Evolutionary conservation across 1,284 basidiomycete genomes (phyloP), one percentile per base, ranked within the genome.

Genomic region (Prillingera fragicola): DNA sequence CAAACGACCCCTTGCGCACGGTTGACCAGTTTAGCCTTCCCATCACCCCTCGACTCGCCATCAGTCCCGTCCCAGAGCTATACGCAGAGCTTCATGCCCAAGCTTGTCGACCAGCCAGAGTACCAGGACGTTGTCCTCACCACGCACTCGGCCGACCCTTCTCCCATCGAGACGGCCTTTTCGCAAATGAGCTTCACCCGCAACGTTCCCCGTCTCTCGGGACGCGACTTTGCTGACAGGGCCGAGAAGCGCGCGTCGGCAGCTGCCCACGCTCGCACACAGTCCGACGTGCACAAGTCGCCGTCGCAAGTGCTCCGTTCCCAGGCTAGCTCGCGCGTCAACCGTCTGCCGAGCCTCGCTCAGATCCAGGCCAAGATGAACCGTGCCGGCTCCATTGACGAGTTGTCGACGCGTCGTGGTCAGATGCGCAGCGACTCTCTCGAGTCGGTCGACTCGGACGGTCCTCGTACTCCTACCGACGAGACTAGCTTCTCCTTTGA

Each of bases 341-440:
- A 37, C 5, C 56, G 55, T 15, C 55, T 69, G 15, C 67, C 67
- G 2, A 60, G 56, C 32, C 54, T 69, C 5, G 60, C 60, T 28
- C 60, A 69, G 57, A 67, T 69, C 28, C 63, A 69, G 42, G 62
- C 62, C 18, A 61, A 62, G 55, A 56, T 69, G 49, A 41, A 31
- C 29, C n/a, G 29, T 17, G n/a, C 29, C 14, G 29, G 9, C 18
- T 31, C 29, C n/a, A 31, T 17, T 17, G 37, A 41, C 38, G 36
- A 37, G 27, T 27, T 22, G 12, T 19, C n/a, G 14, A 10, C n/a
- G 5, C 15, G 33, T 24, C 28, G 33, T 14, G 22, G 21, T 19
- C 40, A 45, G n/a, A 18, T 26, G 3, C 48, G 52, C 29, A 45
- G 43, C 43, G 43, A 54, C 35, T 50, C 47, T 26, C 28, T 50